Evolutionary conservation across 306 rosid species (phyloP).

Genomic region (Prunus davidiana): DNA sequence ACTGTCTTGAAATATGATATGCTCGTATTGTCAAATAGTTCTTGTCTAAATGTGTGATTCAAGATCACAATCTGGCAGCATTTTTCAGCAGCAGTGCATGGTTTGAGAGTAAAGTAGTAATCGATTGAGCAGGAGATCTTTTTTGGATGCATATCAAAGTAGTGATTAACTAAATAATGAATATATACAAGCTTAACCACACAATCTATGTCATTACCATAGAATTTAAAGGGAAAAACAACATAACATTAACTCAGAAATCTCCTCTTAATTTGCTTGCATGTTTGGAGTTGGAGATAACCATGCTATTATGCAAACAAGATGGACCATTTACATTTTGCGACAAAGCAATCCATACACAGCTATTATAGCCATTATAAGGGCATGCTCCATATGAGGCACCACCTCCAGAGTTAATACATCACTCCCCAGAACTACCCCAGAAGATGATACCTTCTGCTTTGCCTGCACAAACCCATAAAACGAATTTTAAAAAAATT

Average conservation of each 20-base stretch:
- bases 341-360: slow-evolving; percentile 66
- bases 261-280: not conserved
- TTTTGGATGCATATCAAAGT: too few relatives aligned
- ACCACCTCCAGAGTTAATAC: slow-evolving; percentile 57
- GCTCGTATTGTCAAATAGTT: too few relatives aligned
- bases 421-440: slow-evolving; percentile 61
- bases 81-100: too few relatives aligned
- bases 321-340: slow-evolving; percentile 34
- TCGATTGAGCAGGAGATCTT: too few relatives aligned
- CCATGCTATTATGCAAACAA: not conserved
- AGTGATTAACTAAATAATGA: too few relatives aligned
- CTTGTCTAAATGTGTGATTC: too few relatives aligned
- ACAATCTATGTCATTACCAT: too few relatives aligned
- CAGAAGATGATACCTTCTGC: slow-evolving; percentile 46
- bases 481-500: not conserved
- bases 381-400: slow-evolving; percentile 47
- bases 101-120: too few relatives aligned
- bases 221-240: too few relatives aligned
- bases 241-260: not conserved
- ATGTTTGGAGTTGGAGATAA: not conserved
- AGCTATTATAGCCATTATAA: slow-evolving; percentile 57
- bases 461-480: slow-evolving; percentile 51
- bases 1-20: too few relatives aligned
- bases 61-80: too few relatives aligned
- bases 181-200: too few relatives aligned